These are phyloP conservation scores for Penicillium salamii DNA, from an alignment of 495 filamentous ascomycete species.

Conservation along the genomic window DNA sequence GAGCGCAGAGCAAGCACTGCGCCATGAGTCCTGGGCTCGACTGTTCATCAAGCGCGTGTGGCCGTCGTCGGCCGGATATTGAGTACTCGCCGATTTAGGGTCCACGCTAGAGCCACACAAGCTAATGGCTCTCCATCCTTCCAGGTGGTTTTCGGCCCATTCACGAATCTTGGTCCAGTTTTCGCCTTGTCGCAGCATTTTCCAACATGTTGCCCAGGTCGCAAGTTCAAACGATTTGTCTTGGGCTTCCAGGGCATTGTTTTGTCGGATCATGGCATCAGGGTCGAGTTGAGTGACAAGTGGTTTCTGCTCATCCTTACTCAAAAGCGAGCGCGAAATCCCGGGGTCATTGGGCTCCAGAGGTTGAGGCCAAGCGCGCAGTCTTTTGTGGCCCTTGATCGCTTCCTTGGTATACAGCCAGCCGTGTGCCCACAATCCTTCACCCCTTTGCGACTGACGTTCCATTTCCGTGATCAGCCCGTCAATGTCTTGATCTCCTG, in stretches of 20 bases:
- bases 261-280: constrained; percentile 79
- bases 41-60: constrained; percentile 48
- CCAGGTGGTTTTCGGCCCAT: constrained; percentile 74
- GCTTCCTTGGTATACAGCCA: constrained; percentile 89
- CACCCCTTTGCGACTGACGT: constrained; percentile 55
- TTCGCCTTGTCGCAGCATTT: constrained; percentile 78
- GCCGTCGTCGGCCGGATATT: constrained; percentile 40
- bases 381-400: constrained; percentile 84
- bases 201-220: constrained; percentile 85
- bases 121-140: constrained; percentile 76
- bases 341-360: constrained; percentile 58
- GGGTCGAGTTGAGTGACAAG: constrained; percentile 92
- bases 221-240: constrained; percentile 84
- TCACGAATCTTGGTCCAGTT: constrained; percentile 69
- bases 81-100: constrained; percentile 20
- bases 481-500: constrained; percentile 65
- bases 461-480: constrained; percentile 68
- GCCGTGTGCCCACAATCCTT: constrained; percentile 71
- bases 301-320: constrained; percentile 55
- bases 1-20: constrained; percentile 74
- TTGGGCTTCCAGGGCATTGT: constrained; percentile 65
- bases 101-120: constrained; percentile 44
- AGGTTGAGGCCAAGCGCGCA: constrained; percentile 61
- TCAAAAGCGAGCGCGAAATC: constrained; percentile 54
- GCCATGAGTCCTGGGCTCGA: constrained; percentile 61